These are phyloP conservation scores for Colletotrichum nymphaeae DNA, from an alignment of 2,329 filamentous ascomycete species.

Conservation along the genomic window DNA sequence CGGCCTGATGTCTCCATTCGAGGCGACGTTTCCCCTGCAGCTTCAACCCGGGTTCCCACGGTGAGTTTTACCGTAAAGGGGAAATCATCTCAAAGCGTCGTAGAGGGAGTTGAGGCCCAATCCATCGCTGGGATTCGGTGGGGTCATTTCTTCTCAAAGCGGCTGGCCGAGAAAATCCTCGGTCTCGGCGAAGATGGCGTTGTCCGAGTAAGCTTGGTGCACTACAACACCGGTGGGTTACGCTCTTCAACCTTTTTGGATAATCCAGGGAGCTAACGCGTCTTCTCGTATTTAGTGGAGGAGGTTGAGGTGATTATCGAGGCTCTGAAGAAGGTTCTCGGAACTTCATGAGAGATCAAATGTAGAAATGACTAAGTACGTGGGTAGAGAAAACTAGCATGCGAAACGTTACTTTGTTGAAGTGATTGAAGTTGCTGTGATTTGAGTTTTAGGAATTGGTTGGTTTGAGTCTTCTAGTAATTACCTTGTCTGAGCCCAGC, in stretches of 20 bases:
- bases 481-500: background rate
- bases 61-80: background rate
- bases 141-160: conserved; percentile 76
- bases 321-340: background rate
- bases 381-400: background rate
- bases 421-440: background rate
- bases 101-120: conserved; percentile 67
- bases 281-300: background rate
- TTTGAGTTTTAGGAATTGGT: background rate
- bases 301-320: background rate
- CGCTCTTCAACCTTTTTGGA: background rate
- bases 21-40: background rate
- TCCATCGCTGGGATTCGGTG: conserved; percentile 72
- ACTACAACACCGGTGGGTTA: conserved; percentile 76
- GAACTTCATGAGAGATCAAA: background rate
- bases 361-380: background rate
- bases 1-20: background rate
- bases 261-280: background rate
- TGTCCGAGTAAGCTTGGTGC: conserved; percentile 75
- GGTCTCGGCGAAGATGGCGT: conserved; percentile 69
- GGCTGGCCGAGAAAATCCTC: conserved; percentile 69
- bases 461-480: background rate
- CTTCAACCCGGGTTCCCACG: background rate
- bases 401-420: background rate
- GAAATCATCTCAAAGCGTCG: background rate